A percentile compares a stretch with the other conserved stretches of the same genome.
phyloP scores from a whole-genome alignment of 2,329 filamentous ascomycete genomes.

The Penicillium sp. region DNA sequence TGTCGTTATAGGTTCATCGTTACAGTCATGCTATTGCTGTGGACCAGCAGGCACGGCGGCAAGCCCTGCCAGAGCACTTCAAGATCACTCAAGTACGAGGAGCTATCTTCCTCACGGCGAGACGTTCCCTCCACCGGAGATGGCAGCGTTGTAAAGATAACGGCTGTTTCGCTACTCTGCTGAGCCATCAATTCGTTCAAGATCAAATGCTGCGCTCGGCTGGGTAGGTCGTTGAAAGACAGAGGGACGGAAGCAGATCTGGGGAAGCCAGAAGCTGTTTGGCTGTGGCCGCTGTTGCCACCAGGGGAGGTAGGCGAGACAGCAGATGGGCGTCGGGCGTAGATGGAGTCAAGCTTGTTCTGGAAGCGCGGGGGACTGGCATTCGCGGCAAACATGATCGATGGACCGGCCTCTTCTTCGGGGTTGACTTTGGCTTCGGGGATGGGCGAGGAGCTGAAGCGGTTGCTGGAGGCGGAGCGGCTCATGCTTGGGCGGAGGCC shows the following conservation, averaged over 20 bases:
- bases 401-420: slow-evolving; percentile 59
- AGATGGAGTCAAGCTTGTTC: slow-evolving; percentile 36
- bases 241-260: slow-evolving; percentile 62
- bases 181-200: slow-evolving; percentile 75
- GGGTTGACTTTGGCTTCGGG: slow-evolving; percentile 64
- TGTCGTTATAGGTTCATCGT: slow-evolving; percentile 47
- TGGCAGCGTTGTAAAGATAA: slow-evolving; percentile 77
- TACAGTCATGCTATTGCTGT: slow-evolving; percentile 87
- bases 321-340: slow-evolving; percentile 28
- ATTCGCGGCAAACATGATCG: slow-evolving; percentile 67
- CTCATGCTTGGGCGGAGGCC: slow-evolving; percentile 24
- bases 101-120: slow-evolving; percentile 63
- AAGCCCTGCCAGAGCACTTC: slow-evolving; percentile 73
- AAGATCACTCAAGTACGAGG: slow-evolving; percentile 70
- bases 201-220: slow-evolving; percentile 78
- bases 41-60: slow-evolving; percentile 71
- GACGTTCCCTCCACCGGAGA: slow-evolving; percentile 74
- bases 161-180: slow-evolving; percentile 66
- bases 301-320: slow-evolving; percentile 13
- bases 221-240: slow-evolving; percentile 81
- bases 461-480: slow-evolving; percentile 34
- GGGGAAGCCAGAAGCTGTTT: slow-evolving; percentile 46
- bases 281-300: slow-evolving; percentile 11
- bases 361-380: slow-evolving; percentile 32
- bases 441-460: slow-evolving; percentile 67